These are phyloP conservation scores for Buxus sempervirens DNA, from an alignment of 164 flowering plant species.

Conservation along the genomic window DNA sequence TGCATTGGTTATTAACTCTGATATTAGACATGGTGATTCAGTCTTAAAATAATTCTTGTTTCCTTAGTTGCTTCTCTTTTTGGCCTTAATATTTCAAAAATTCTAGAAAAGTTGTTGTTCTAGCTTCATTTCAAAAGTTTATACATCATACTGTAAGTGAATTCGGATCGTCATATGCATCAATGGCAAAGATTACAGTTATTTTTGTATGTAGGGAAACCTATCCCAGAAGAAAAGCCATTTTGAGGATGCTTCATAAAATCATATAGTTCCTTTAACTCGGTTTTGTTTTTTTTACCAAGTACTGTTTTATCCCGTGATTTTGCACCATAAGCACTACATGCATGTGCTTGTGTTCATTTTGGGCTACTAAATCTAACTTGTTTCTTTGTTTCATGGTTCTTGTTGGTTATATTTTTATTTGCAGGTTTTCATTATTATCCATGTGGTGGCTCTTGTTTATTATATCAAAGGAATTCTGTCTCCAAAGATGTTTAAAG, in stretches of 20 bases:
- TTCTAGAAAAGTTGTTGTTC: not conserved
- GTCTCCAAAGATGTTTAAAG: conserved; percentile 90
- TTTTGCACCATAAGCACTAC: not conserved
- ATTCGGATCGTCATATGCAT: not conserved
- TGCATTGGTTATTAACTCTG: not conserved
- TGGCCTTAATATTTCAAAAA: not conserved
- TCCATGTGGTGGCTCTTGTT: conserved; percentile 96
- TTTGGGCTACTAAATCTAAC: not conserved
- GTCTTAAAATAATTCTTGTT: not conserved
- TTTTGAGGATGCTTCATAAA: not conserved
- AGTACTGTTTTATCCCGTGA: not conserved
- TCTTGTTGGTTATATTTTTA: conserved; percentile 8
- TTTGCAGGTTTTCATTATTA: conserved; percentile 86
- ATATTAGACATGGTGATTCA: not conserved
- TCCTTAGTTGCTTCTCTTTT: not conserved
- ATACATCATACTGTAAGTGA: not conserved
- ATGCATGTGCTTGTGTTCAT: not conserved
- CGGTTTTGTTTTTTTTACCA: not conserved
- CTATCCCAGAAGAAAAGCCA: too few species aligned
- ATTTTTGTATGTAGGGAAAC: too few species aligned
- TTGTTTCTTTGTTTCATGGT: not conserved
- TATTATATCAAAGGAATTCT: conserved; percentile 92
- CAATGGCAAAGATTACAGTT: too few species aligned
- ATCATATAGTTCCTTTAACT: not conserved
- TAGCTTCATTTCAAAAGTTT: not conserved